A percentile compares a stretch with the other conserved stretches of the same genome.
Conservation (phyloP, 768 basidiomycete genomes). For the Amanita exitialis region DNA sequence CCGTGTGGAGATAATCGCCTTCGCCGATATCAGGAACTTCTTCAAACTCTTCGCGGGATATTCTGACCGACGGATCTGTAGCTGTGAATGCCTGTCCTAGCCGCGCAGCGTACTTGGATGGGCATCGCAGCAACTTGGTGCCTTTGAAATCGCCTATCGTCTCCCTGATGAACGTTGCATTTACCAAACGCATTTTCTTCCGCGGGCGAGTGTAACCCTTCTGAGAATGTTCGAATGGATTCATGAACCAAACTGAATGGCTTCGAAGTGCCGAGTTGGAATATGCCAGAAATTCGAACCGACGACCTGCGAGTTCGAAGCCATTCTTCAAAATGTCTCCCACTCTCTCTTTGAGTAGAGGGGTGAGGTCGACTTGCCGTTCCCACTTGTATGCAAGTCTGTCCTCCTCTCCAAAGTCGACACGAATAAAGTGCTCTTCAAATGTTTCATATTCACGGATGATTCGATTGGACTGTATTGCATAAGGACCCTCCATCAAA, state of each 20-base stretch:
- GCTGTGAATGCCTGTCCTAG: constrained; percentile 79
- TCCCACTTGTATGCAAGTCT: constrained; percentile 65
- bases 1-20: constrained; percentile 46
- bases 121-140: constrained; percentile 33
- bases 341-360: constrained; percentile 50
- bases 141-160: constrained; percentile 61
- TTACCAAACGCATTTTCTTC: constrained; percentile 21
- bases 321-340: constrained; percentile 51
- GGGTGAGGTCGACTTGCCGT: constrained; percentile 46
- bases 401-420: constrained; percentile 82
- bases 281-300: constrained; percentile 76
- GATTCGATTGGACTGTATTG: constrained; percentile 71
- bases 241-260: constrained; percentile 79
- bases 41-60: constrained; percentile 50
- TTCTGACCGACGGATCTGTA: constrained; percentile 62
- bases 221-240: constrained; percentile 40
- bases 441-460: constrained; percentile 56
- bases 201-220: background rate
- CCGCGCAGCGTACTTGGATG: constrained; percentile 78
- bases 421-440: constrained; percentile 67
- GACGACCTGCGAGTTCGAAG: constrained; percentile 58
- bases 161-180: constrained; percentile 47
- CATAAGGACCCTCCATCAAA: constrained; percentile 67
- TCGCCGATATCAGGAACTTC: constrained; percentile 45
- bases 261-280: constrained; percentile 69